Conservation (phyloP, 345 rosid species). For the Noccaea bulbosa region DNA sequence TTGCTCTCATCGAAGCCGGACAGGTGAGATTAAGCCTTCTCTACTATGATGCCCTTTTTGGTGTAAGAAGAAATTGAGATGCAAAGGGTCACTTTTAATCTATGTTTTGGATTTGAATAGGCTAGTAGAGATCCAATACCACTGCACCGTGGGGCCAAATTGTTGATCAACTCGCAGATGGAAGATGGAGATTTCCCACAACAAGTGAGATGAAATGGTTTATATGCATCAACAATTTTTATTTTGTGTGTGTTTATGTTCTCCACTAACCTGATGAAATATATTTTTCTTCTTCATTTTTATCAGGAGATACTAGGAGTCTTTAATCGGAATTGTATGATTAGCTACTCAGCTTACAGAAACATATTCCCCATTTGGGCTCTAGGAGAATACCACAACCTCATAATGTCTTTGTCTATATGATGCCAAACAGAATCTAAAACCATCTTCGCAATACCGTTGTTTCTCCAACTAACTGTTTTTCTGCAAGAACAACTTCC, state of each 20-base stretch:
- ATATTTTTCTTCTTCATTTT: background rate
- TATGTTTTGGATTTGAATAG: slow-evolving; percentile 25
- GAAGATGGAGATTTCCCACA: slow-evolving; percentile 76
- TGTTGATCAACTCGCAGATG: slow-evolving; percentile 57
- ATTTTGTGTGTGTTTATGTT: background rate
- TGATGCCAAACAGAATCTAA: background rate
- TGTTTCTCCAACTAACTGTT: too few relatives aligned
- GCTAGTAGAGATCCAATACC: slow-evolving; percentile 60
- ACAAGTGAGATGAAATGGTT: slow-evolving; percentile 46
- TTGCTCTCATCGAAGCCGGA: slow-evolving; percentile 67
- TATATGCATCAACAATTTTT: background rate
- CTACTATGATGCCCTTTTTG: background rate
- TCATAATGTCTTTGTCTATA: background rate
- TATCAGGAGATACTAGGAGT: slow-evolving; percentile 68
- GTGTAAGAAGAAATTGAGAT: background rate
- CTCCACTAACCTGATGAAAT: background rate
- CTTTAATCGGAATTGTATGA: slow-evolving; percentile 68
- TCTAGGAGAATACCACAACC: slow-evolving; percentile 56
- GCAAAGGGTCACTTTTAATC: background rate
- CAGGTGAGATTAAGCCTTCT: slow-evolving; percentile 48
- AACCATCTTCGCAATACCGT: too few relatives aligned
- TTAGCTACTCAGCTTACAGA: slow-evolving; percentile 62
- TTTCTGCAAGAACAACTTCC: too few relatives aligned
- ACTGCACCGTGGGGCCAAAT: slow-evolving; percentile 59
- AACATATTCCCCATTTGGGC: slow-evolving; percentile 75